These are phyloP conservation scores for Boehmeria nivea DNA, from an alignment of 306 rosid genomes.

Conservation along the genomic window DNA sequence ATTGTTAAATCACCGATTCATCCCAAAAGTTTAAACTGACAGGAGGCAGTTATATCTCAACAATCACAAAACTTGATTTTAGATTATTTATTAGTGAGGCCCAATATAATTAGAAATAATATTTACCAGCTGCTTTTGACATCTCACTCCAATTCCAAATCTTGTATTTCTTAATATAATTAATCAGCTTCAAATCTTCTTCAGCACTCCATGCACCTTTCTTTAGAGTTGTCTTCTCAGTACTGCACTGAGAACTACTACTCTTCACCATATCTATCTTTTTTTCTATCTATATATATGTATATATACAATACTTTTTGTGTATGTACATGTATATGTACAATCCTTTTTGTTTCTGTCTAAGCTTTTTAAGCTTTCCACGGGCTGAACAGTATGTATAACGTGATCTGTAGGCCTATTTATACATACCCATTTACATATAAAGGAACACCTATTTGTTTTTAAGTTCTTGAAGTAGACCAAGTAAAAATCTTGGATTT, in stretches of 20 bases:
- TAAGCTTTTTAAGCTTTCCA: neutral
- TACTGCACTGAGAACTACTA: neutral
- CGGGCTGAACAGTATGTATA: no score
- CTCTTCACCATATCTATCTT: conserved; percentile 14
- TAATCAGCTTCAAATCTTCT: conserved; percentile 31
- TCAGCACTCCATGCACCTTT: conserved; percentile 34
- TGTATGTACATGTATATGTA: neutral
- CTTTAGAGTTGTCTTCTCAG: conserved; percentile 15
- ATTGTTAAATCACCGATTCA: no score
- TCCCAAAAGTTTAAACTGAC: no score
- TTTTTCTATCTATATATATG: neutral
- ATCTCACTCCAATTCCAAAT: conserved; percentile 45
- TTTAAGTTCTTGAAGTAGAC: neutral
- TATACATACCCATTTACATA: neutral
- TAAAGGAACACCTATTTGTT: neutral
- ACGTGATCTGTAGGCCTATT: no score
- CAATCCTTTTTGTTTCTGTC: neutral
- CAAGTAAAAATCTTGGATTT: neutral
- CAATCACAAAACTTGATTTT: no score
- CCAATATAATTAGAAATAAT: neutral
- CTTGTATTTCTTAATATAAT: conserved; percentile 25
- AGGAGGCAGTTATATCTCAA: no score
- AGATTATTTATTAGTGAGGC: neutral
- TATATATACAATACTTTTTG: neutral
- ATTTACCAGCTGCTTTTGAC: conserved; percentile 35